Evolutionary conservation across 805 yeast species (phyloP), one percentile per base, ranked within the genome.

Genomic region (Wickerhamiella qilinensis): DNA sequence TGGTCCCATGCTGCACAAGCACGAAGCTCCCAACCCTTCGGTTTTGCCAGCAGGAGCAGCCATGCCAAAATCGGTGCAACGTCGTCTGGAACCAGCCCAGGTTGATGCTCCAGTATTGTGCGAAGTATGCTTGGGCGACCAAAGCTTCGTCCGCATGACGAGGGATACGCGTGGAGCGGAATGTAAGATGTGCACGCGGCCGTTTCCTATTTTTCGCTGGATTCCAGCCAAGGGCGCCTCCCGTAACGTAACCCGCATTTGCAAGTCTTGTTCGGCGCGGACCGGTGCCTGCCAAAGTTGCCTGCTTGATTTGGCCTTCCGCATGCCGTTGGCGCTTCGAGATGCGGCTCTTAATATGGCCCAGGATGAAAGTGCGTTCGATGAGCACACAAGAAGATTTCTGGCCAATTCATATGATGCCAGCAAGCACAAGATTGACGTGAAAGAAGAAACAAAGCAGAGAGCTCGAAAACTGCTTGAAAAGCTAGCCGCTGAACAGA

Each of bases 261-360:
- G 98, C 58, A 53, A 61, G 27, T 73, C 86, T 0, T 88, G 98
- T 61, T 75, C 96, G 0, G 63, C 75, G 31, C 73, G 77, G 33
- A 68, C 77, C 42, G 78, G 82, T 58, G 78, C 93, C 49, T 88
- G 98, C 53, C 97, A 91, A 55, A 62, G 75, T 19, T 88, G 98
- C 56, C 69, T 84, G 72, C 56, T 79, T 25, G 97, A 88, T 59
- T 60, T 86, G 31, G 71, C 77, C 21, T 81, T 75, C 60, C 82
- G 85, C 3, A 71, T 91, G n/a, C 83, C 94, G 0, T 54, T 84
- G 15, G 72, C 75, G 9, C 59, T 84, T 5, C 64, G 95, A 46
- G 95, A 86, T 50, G 75, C 83, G 1, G 81, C 94, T 3, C 56
- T 85, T 49, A 73, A 75, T 47, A 65, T 83, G 67, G 77, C 86